These are phyloP conservation scores for Pestalotiopsis sp. DNA, from an alignment of 2,329 filamentous ascomycete species.

Conservation along the genomic window DNA sequence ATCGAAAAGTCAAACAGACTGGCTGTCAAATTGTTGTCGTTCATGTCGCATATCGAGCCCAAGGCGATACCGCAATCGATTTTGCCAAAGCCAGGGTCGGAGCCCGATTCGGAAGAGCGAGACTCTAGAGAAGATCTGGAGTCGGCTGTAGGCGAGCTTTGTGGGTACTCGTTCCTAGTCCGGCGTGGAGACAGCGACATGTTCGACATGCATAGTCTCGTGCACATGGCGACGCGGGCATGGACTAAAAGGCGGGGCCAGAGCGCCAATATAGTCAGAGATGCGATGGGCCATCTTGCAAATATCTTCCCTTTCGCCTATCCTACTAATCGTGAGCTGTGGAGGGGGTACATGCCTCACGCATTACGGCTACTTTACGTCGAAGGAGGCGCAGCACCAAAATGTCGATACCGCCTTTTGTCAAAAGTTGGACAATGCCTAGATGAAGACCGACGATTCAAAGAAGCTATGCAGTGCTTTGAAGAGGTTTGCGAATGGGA, in stretches of 20 bases:
- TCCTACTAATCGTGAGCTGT: slow-evolving; percentile 18
- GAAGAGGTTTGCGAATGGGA: slow-evolving; percentile 16
- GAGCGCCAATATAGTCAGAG: slow-evolving; percentile 5
- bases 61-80: slow-evolving; percentile 39
- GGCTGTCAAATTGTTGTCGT: slow-evolving; percentile 38
- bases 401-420: slow-evolving; percentile 20
- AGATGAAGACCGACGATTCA: slow-evolving; percentile 19
- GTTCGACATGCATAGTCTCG: slow-evolving; percentile 39
- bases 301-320: slow-evolving; percentile 13
- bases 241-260: slow-evolving; percentile 26
- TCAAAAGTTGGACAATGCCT: slow-evolving; percentile 23
- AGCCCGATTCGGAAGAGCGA: too few species aligned
- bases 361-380: slow-evolving; percentile 21
- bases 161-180: slow-evolving; percentile 34
- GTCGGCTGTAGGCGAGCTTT: slow-evolving; percentile 32
- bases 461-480: slow-evolving; percentile 15
- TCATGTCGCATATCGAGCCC: slow-evolving; percentile 41
- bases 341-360: slow-evolving; percentile 30
- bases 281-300: slow-evolving; percentile 3
- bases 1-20: slow-evolving; percentile 27
- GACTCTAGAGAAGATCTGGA: too few species aligned
- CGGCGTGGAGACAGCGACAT: slow-evolving; percentile 22
- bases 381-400: slow-evolving; percentile 16
- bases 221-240: slow-evolving; percentile 31
- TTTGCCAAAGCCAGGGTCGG: slow-evolving; percentile 20